Base-by-base conservation (phyloP, 192 early-diverging fungal species). In the Backusella circina region DNA sequence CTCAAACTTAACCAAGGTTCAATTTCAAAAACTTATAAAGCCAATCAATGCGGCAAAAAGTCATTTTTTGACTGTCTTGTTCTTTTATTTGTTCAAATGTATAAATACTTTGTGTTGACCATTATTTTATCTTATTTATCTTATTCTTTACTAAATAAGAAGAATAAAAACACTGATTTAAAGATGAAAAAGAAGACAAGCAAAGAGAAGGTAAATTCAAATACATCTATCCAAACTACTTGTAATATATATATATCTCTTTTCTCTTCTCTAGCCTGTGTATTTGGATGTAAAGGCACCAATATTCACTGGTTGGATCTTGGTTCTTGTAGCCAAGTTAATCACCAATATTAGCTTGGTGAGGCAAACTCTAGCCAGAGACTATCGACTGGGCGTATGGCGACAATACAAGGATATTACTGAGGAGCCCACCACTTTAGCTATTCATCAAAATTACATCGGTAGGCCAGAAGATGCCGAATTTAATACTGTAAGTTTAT, bases 351-450 rank as follows among this genome's bases (percentile, higher is more conserved):
- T 61, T 61, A 61, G 26, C 2, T 10, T 61, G 8, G 54, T 61
- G 10, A 61, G 54, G 26, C 9, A 23, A 9, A 61, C 54, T 23
- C 54, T 61, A 12, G 26, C 54, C 28, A 61, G 54, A 61, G 54
- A 61, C 28, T 61, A 61, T 61, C 54, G 54, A 28, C 13, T 61
- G 13, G 26, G 5, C n/a, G 3, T 61, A 61, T 61, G 54, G 54
- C 26, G 54, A 28, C 23, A 61, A 28, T 26, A 61, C 26, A 28
- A 61, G 12, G 54, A 61, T 1, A 61, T 79, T 16, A 31, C 67
- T 6, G 85, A 84, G 50, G 26, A 37, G 0, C 79, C 77, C 1
- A 84, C 79, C 0, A 73, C 75, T 16, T 67, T 81, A 37, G 78
- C 85, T 30, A 35, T 86, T 44, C 80, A 76, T 37, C n/a, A 61